Evolutionary conservation across 176 grass and related monocot genomes (phyloP), one percentile per base, ranked within the genome.

Genomic region (Canna indica): DNA sequence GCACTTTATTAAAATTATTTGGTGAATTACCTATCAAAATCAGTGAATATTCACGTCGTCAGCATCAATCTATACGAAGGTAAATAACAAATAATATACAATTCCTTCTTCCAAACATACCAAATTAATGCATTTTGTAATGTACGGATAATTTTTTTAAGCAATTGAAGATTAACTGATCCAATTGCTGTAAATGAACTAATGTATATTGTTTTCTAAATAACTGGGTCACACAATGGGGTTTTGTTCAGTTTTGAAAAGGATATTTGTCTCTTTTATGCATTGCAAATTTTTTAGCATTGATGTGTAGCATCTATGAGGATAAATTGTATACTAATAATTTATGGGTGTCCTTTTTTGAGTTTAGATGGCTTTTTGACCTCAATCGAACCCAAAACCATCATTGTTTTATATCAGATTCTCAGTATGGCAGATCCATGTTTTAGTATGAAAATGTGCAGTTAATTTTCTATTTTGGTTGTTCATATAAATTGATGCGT

Each of bases 21-120:
- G 86, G 88, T 76, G 84, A 92, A 62, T 74, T 97, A 11, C 83
- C 88, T 48, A 90, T 91, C 52, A 79, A 87, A 73, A 89, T 91
- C 59, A 96, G 83, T 78, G 92, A 91, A 96, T 96, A 83, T 68
- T 96, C 92, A 76, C 79, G 88, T 36, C 81, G 85, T 72, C 88
- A 91, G 72, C 86, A 82, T 83, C 88, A 96, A 79, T 82, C 79
- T 77, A 48, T 87, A 67, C 67, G 92, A 64, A 96, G 93, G 93
- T 97, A 85, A 66, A 66, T 66, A 28, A 3, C 58, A 12, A 26
- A 60, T 29, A 60, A 30, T 18, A 14, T 46, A 46, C 10, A 26
- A 10, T 25, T 25, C 11, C 18, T 59, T 59, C 20, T 59, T 26
- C 8, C 3, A 26, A 29, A 59, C 24, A 7, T 50, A 16, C 14